Evolutionary conservation across 352 stramenopile species (phyloP), one percentile per base, ranked within the genome.

Genomic region (Phytophthora megakarya): DNA sequence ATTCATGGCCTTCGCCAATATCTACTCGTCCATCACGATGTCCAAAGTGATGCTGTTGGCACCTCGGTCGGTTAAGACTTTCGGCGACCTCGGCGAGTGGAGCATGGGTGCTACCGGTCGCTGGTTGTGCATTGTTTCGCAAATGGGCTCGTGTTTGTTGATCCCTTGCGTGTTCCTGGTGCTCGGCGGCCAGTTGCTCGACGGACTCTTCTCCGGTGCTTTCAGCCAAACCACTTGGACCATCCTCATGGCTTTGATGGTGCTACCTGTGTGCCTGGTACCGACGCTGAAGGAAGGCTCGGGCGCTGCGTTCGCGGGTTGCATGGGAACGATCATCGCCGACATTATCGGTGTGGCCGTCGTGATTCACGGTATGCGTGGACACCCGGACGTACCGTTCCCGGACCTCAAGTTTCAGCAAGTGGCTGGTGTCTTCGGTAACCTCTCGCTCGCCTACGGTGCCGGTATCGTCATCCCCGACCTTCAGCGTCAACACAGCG

Each of bases 1-100:
- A 2, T 88, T 90, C 67, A 90, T 90, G 81, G 78, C 76, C 0
- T 76, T 82, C 37, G 77, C 78, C 67, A 90, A 90, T 63, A 72
- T 87, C 51, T 90, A 88, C 51, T 76, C 81, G 18, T 82, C 78
- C 8, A 73, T 90, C 38, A 51, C 70, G 1, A 75, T 72, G 65
- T 85, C 75, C 61, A 88, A 87, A 60, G 70, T 83, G 18, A 75
- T 90, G 59, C 65, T 90, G 18, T 59, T 76, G 5, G 81, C 81
- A 18, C 81, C 81, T 6, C 64, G 63, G 26, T 72, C 66, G 3
- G 78, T 90, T n/a, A 75, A 72, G 28, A 89, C 81, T 5, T 89
- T 78, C 43, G 71, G 79, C 8, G 81, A 90, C 37, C 70, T 90
- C 30, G 82, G 81, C 25, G 75, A 89, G 40, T 90, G 74, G 65